A percentile compares a stretch with the other conserved stretches of the same genome.
Conservation (phyloP, 495 filamentous ascomycete genomes). For the Lophiotrema nucula region DNA sequence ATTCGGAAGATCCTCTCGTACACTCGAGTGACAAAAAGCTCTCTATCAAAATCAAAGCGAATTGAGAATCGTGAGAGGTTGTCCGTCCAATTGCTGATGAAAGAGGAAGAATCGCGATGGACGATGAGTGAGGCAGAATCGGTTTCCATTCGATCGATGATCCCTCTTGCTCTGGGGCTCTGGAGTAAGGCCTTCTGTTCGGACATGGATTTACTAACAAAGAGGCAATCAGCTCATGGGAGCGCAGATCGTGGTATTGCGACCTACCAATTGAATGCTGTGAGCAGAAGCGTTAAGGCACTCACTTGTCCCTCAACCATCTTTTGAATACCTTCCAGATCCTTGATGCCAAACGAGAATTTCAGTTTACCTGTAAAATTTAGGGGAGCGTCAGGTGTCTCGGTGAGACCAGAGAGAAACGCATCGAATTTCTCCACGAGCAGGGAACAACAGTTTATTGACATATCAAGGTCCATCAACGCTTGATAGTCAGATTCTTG, state of each 20-base stretch:
- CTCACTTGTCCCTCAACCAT: constrained; percentile 28
- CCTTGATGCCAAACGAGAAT: too few species aligned
- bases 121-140: background rate
- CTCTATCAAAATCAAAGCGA: background rate
- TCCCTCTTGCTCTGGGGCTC: background rate
- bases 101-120: background rate
- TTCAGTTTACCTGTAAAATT: too few species aligned
- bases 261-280: constrained; percentile 30
- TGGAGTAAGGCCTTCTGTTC: background rate
- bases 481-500: constrained; percentile 31
- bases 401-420: constrained; percentile 2
- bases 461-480: constrained; percentile 33
- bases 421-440: constrained; percentile 25
- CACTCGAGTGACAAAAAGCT: background rate
- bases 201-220: background rate
- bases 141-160: background rate
- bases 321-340: constrained; percentile 30
- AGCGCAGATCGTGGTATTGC: too few species aligned
- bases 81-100: background rate
- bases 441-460: constrained; percentile 21
- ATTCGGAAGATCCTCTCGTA: too few species aligned
- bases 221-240: too few species aligned
- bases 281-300: constrained; percentile 32
- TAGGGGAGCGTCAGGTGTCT: too few species aligned
- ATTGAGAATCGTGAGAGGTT: background rate